Evolutionary conservation across 306 rosid genomes (phyloP).

Genomic region (Acacia melanoxylon): DNA sequence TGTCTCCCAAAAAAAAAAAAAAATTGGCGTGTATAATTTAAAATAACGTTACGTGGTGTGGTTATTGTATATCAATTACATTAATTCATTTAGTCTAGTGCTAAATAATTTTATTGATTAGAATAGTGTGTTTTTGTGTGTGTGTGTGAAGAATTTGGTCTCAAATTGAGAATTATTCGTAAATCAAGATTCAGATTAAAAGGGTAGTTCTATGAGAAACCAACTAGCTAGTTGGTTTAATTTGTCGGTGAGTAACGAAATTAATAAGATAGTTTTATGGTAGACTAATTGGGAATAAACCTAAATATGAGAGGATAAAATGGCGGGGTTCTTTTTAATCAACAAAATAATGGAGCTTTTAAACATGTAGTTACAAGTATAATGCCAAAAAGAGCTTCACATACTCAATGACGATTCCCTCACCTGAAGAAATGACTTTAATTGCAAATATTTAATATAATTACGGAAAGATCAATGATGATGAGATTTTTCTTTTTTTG

Average conservation of each 20-base stretch:
- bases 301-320: neutral
- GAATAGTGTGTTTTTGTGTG: no score
- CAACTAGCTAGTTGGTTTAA: no score
- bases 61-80: no score
- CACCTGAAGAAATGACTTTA: neutral
- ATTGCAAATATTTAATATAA: neutral
- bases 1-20: no score
- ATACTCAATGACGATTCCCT: neutral
- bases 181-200: no score
- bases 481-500: neutral
- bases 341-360: neutral
- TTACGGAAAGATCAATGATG: neutral
- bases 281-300: neutral
- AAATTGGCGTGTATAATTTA: no score
- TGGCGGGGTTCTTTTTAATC: neutral
- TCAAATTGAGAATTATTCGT: no score
- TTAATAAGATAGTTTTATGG: neutral
- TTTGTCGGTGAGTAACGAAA: neutral
- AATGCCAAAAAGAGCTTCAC: neutral
- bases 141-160: no score
- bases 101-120: no score
- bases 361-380: neutral
- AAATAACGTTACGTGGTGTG: no score
- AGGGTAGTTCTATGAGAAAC: no score
- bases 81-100: no score